These are phyloP conservation scores for Monascus ruber DNA, from an alignment of 2,329 filamentous ascomycete genomes.

Conservation along the genomic window DNA sequence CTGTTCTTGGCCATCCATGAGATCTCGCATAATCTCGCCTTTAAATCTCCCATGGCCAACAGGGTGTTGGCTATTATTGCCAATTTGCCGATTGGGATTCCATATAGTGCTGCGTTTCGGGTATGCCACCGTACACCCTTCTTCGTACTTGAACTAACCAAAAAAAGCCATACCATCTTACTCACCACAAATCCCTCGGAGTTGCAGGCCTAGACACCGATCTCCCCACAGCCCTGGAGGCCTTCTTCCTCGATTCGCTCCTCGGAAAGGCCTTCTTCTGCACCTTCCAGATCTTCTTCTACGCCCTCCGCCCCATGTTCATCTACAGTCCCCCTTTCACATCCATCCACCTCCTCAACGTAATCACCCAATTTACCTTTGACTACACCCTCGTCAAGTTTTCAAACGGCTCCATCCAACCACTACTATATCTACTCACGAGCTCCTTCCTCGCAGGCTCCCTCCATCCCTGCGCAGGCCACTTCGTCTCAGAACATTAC, in stretches of 20 bases:
- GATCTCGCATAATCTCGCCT: slow-evolving; percentile 95
- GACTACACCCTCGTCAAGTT: slow-evolving; percentile 57
- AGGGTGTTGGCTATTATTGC: slow-evolving; percentile 81
- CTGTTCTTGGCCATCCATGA: slow-evolving; percentile 97
- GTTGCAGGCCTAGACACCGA: slow-evolving; percentile 95
- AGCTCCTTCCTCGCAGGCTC: slow-evolving; percentile 90
- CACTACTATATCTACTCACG: slow-evolving; percentile 71
- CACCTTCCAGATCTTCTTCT: slow-evolving; percentile 99
- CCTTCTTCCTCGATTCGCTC: slow-evolving; percentile 81
- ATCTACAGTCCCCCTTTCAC: slow-evolving; percentile 85
- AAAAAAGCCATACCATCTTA: slow-evolving; percentile 79
- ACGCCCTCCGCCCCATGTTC: slow-evolving; percentile 90
- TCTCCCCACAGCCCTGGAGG: slow-evolving; percentile 83
- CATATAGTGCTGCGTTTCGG: slow-evolving; percentile 91
- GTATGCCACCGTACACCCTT: slow-evolving; percentile 36
- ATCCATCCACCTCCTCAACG: slow-evolving; percentile 70
- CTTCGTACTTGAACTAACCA: no score
- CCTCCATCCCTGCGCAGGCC: slow-evolving; percentile 85
- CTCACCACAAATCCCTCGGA: slow-evolving; percentile 96
- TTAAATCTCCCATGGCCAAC: slow-evolving; percentile 69
- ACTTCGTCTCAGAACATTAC: slow-evolving; percentile 98
- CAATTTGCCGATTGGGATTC: slow-evolving; percentile 89
- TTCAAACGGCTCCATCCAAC: slow-evolving; percentile 45
- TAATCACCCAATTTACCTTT: slow-evolving; percentile 64
- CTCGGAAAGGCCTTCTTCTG: slow-evolving; percentile 97